phyloP scores from a whole-genome alignment of 2,329 filamentous ascomycete species.

The Uncinocarpus reesii region DNA sequence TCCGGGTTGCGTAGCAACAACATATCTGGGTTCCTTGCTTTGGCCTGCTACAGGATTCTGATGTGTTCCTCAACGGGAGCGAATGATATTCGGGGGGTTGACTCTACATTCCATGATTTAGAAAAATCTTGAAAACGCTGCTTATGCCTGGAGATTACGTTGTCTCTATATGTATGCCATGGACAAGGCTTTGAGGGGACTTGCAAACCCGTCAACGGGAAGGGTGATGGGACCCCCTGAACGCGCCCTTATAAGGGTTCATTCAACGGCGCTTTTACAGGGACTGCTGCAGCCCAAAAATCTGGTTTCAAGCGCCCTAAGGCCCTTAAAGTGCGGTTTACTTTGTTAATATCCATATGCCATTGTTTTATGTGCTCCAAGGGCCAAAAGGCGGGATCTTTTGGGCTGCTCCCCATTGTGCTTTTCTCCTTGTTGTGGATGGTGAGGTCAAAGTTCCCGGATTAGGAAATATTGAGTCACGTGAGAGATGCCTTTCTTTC shows the following conservation, averaged over 20 bases:
- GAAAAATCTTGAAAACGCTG: background rate
- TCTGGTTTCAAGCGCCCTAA: background rate
- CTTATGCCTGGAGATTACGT: background rate
- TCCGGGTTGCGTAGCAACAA: background rate
- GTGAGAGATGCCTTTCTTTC: background rate
- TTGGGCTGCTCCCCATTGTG: background rate
- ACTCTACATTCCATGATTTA: background rate
- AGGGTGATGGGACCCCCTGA: background rate
- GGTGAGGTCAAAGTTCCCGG: conserved; percentile 2
- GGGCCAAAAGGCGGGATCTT: background rate
- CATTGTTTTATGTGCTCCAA: background rate
- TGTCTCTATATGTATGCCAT: background rate
- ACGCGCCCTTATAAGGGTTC: background rate
- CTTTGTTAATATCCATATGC: background rate
- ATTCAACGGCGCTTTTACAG: background rate
- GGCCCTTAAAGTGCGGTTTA: background rate
- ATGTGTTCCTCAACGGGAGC: background rate
- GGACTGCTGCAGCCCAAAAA: background rate
- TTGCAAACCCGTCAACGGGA: background rate
- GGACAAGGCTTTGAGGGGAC: background rate
- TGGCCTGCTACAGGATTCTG: background rate
- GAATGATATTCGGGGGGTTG: background rate
- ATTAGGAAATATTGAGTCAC: background rate
- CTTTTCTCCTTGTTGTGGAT: background rate
- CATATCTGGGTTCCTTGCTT: no score